Evolutionary conservation across 495 filamentous ascomycete species (phyloP).

Genomic region (Physcia stellaris): DNA sequence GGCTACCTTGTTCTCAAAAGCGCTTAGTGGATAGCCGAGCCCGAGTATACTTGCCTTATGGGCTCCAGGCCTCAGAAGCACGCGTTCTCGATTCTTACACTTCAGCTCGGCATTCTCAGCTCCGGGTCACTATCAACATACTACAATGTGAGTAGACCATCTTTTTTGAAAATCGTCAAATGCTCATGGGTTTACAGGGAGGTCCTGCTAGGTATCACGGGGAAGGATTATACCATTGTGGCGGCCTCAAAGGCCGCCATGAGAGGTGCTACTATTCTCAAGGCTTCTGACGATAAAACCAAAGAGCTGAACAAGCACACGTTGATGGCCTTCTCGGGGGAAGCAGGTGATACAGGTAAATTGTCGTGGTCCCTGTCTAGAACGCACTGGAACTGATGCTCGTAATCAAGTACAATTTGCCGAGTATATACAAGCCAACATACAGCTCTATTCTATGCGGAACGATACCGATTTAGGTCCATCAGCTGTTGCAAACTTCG

Average conservation of each 20-base stretch:
- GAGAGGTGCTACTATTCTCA: slow-evolving; percentile 92
- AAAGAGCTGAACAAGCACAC: slow-evolving; percentile 78
- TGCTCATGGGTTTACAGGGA: slow-evolving; percentile 47
- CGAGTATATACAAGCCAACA: slow-evolving; percentile 97
- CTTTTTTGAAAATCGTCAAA: too few relatives aligned
- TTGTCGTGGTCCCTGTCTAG: slow-evolving; percentile 1
- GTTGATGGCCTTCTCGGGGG: slow-evolving; percentile 90
- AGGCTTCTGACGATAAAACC: slow-evolving; percentile 94
- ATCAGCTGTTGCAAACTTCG: slow-evolving; percentile 76
- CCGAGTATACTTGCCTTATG: too few relatives aligned
- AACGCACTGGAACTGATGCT: slow-evolving; percentile 3
- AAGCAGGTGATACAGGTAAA: slow-evolving; percentile 89
- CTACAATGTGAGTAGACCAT: too few relatives aligned
- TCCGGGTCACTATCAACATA: too few relatives aligned
- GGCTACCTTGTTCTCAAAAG: too few relatives aligned
- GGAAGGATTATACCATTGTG: slow-evolving; percentile 96
- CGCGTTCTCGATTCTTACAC: too few relatives aligned
- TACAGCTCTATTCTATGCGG: slow-evolving; percentile 96
- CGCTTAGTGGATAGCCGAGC: too few relatives aligned
- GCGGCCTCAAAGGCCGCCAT: slow-evolving; percentile 95
- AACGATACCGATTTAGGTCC: slow-evolving; percentile 85
- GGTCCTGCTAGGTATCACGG: slow-evolving; percentile 93
- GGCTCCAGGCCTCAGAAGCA: too few relatives aligned
- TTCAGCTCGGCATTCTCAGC: too few relatives aligned
- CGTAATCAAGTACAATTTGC: slow-evolving; percentile 71